Evolutionary conservation across 2,329 filamentous ascomycete genomes (phyloP).

Genomic region (Seiridium unicorne): DNA sequence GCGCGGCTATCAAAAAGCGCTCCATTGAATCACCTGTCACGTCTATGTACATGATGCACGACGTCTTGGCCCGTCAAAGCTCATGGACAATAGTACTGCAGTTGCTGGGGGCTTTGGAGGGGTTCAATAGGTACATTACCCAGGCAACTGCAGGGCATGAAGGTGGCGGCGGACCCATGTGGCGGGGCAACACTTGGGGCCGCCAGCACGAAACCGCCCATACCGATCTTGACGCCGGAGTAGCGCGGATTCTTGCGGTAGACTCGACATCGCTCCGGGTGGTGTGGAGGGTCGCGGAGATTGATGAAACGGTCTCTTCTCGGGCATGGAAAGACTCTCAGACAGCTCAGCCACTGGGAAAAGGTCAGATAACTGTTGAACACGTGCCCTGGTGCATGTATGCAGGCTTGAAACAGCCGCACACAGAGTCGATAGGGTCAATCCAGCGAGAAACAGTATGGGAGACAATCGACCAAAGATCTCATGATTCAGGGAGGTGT

Average conservation of each 20-base stretch:
- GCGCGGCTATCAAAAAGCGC: neutral
- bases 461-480: neutral
- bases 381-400: neutral
- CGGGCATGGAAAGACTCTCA: neutral
- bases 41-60: neutral
- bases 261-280: neutral
- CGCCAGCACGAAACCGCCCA: neutral
- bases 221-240: neutral
- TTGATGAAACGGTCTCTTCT: slow-evolving; percentile 1
- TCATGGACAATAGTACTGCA: neutral
- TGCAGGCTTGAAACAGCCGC: neutral
- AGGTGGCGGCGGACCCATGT: neutral
- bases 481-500: neutral
- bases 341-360: neutral
- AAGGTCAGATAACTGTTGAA: neutral
- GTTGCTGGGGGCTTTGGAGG: neutral
- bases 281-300: neutral
- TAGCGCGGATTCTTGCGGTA: neutral
- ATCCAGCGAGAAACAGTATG: neutral
- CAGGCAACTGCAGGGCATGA: neutral
- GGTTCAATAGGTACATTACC: neutral
- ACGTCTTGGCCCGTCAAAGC: neutral
- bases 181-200: neutral
- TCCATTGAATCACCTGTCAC: neutral
- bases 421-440: neutral